Evolutionary conservation across 257 asterid genomes (phyloP), one percentile per base, ranked within the genome.

Genomic region (Cinchona pubescens): DNA sequence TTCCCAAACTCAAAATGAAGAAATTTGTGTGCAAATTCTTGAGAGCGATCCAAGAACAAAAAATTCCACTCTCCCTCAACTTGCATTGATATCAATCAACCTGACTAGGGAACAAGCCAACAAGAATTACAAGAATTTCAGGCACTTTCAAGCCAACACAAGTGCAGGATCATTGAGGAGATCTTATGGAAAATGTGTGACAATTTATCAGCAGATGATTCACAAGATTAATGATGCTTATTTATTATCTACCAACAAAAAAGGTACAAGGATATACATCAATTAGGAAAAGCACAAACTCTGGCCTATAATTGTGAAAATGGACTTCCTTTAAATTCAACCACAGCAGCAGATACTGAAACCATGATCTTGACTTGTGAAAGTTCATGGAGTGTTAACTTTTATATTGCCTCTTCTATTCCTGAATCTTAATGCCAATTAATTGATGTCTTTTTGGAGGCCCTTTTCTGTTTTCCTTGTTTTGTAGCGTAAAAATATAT

Each of bases 1-100:
- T 37, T 65, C 82, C 59, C 78, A 43, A 56, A 72, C 82, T 38
- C 63, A 78, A 64, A 78, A 66, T 27, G 62, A 65, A 72, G 82
- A 78, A 73, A 66, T 38, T 42, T 78, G 82, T 42, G 46, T 72
- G 0, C 34, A 56, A 64, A 66, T 78, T 25, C 82, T 78, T 4
- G 30, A 65, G 56, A 55, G 10, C 27, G 74, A 78, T 73, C 67
- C 75, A 2, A 6, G 7, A 0, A 65, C 78, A 1, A 3, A 0
- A 7, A 64, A 45, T 32, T 56, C 82, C 18, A 49, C 78, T 12
- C 82, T 78, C n/a, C 70, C 70, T n/a, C 42, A 78, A 60, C 65
- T 78, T 3, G 40, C 74, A 1, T 23, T 72, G 70, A 66, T 78
- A n/a, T 78, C 82, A n/a, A 78, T 78, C 43, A 58, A 65, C 30